Evolutionary conservation across 441 rosid genomes (phyloP), one percentile per base, ranked within the genome.

Genomic region (Aleurites moluccanus): DNA sequence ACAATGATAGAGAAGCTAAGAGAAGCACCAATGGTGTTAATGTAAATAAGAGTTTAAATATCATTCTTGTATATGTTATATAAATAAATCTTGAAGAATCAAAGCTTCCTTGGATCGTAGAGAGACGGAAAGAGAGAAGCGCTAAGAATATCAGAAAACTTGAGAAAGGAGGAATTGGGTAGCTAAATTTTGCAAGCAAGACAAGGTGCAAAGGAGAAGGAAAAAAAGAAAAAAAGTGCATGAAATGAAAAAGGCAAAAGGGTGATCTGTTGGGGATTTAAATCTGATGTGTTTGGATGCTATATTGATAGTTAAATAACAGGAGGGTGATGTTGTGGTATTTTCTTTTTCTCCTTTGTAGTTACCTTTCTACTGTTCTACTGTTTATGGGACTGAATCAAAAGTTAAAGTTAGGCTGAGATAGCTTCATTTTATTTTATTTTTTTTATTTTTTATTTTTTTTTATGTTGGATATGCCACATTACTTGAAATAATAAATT

Each of bases 131-230:
- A 81, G 83, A 81, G 80, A 79, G 82, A 81, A 66, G 81, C 64
- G 21, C 71, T 57, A n/a, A 83, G 97, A 93, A 90, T 93, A 91
- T 85, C 87, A 91, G 96, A 88, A 96, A 91, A 91, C 97, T 92
- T 96, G 92, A 90, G 93, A 83, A 85, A 92, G 88, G 96, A 86
- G 97, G 90, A 80, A 92, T 81, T 79, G 76, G 85, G 80, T 88
- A 80, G 92, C 84, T 87, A 87, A 88, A 85, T 85, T 84, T 78
- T 65, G 84, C 94, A 91, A 92, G 98, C 98, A 91, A 92, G 90
- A 75, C 89, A 86, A 87, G 88, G 91, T 86, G 78, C 87, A 70
- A 59, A 73, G 67, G 52, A 21, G 47, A 80, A 27, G 23, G 79
- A 62, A 75, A 63, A 87, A 83, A 82, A 75, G 78, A 63, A 73